Percentiles rank a stretch among this genome's conserved stretches.
phyloP scores from a whole-genome alignment of 1,284 basidiomycete species.

The Fistulina hepatica region DNA sequence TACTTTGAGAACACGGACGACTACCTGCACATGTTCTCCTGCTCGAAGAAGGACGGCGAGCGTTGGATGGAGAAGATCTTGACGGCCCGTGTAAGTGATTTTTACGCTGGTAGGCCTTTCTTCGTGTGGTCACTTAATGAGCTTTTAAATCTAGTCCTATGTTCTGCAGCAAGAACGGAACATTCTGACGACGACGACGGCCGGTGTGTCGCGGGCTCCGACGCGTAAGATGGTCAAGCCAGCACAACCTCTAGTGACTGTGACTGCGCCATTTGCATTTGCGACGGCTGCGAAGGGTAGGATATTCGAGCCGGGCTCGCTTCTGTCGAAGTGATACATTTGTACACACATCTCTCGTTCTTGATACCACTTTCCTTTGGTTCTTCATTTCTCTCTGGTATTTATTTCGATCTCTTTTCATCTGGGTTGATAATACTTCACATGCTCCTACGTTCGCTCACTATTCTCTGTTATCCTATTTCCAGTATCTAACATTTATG shows the following conservation, averaged over 20 bases:
- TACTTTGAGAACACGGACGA: slow-evolving; percentile 79
- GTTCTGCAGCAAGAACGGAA: slow-evolving; percentile 39
- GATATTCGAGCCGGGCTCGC: slow-evolving; percentile 58
- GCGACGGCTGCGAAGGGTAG: slow-evolving; percentile 18
- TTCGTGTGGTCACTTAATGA: slow-evolving; percentile 4
- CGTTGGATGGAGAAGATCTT: slow-evolving; percentile 64
- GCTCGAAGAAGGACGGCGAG: slow-evolving; percentile 58
- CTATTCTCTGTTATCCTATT: no score
- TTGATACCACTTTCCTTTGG: slow-evolving; percentile 13
- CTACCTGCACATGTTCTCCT: slow-evolving; percentile 75
- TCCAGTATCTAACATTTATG: no score
- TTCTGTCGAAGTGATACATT: slow-evolving; percentile 50
- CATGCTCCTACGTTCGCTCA: no score
- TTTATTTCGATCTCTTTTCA: no score
- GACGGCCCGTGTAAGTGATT: slow-evolving; percentile 55
- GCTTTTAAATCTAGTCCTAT: slow-evolving; percentile 1
- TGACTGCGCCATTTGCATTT: slow-evolving; percentile 20
- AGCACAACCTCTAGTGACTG: slow-evolving; percentile 32
- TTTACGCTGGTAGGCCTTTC: neutral
- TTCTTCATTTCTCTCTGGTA: no score
- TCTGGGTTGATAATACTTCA: no score
- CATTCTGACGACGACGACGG: slow-evolving; percentile 35
- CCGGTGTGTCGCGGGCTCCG: slow-evolving; percentile 31
- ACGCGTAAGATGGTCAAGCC: slow-evolving; percentile 33
- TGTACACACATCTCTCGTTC: no score